Base-by-base conservation (phyloP, 2,329 filamentous ascomycete genomes). In the Mollisia scopiformis region DNA sequence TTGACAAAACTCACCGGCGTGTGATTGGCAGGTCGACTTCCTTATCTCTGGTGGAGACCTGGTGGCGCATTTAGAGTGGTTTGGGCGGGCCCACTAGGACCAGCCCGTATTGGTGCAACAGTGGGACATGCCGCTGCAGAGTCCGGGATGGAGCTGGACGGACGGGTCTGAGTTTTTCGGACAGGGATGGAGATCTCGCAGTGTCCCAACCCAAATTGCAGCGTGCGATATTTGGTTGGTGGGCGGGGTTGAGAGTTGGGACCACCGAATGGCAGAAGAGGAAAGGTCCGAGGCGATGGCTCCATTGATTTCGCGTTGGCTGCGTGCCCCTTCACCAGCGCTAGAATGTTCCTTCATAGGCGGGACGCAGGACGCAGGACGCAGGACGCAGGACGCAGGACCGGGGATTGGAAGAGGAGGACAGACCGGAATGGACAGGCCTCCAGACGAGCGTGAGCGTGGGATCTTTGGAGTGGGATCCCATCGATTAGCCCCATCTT, bases 21-120 rank as follows among this genome's bases (percentile, higher is more conserved):
- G 27, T 58, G 33, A 59, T 56, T 56, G 54, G 54, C 6, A 10
- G 5, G 41, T 6, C 30, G n/a, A 14, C 14, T 33, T 56, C 54
- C 54, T 56, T 56, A 56, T 56, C 54, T 56, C 21, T 56, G 27
- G 41, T 56, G 54, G 39, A 33, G 54, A 55, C 28, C n/a, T 30
- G 23, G 41, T 30, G 33, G 39, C 54, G 37, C 27, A 51, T 31
- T 51, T 56, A 47, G 30, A 27, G 19, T 43, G 35, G 19, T 28
- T 27, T 33, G n/a, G n/a, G 28, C 11, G 14, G 52, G 23, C 35
- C 52, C 52, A 55, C 43, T 47, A 5, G n/a, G 46, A 16, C 27
- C 8, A 33, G 28, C 28, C 54, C 14, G 43, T 27, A 47, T 27
- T 49, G 28, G 28, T 43, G 35, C 33, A 10, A 55, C 37, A 28